Conservation (phyloP, 768 basidiomycete genomes). For the Pilatotrama ljubarskyi region DNA sequence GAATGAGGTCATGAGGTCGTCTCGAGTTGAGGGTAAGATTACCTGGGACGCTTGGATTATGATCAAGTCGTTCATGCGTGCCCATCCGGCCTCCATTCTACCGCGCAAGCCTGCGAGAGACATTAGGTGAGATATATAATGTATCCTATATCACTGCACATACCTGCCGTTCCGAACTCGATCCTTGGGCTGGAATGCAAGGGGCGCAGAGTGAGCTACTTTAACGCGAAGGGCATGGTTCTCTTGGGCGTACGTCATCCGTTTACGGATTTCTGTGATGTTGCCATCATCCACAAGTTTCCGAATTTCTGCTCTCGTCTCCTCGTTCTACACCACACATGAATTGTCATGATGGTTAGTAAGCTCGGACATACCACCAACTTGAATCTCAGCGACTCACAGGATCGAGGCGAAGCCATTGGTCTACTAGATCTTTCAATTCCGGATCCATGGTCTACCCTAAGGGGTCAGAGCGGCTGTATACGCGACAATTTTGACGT, state of each 20-base stretch:
- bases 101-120: constrained; percentile 62
- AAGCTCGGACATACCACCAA: not conserved
- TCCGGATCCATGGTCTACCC: constrained; percentile 7
- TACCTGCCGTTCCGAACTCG: constrained; percentile 87
- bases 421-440: constrained; percentile 46
- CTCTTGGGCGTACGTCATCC: constrained; percentile 47
- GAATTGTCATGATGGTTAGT: not conserved
- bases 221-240: not conserved
- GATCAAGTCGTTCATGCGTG: constrained; percentile 89
- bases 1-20: too few relatives aligned
- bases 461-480: not conserved
- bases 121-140: not conserved
- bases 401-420: constrained; percentile 52
- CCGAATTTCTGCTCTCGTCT: constrained; percentile 51
- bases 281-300: constrained; percentile 44
- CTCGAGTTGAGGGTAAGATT: not conserved
- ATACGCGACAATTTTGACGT: not conserved
- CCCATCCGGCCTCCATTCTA: constrained; percentile 85
- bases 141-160: too few relatives aligned
- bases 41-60: constrained; percentile 84
- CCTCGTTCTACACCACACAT: constrained; percentile 45
- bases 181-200: constrained; percentile 58
- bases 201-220: not conserved
- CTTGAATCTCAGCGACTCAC: constrained; percentile 29
- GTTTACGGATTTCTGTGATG: constrained; percentile 49